Evolutionary conservation across 2,329 filamentous ascomycete species (phyloP).

Genomic region (Fusarium xylarioides): DNA sequence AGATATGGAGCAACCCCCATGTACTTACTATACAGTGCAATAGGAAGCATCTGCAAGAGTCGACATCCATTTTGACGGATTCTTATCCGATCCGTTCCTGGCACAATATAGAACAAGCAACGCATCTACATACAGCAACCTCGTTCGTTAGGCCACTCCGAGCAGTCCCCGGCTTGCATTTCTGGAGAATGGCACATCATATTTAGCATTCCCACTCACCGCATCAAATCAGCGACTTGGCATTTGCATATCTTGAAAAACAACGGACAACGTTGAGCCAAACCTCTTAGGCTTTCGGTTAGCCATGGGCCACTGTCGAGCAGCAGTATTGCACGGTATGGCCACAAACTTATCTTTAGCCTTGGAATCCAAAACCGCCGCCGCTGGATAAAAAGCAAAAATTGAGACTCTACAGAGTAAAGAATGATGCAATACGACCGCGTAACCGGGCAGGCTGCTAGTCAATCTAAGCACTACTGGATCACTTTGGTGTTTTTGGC

Average conservation of each 20-base stretch:
- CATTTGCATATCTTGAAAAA: conserved; percentile 18
- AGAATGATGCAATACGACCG: conserved; percentile 39
- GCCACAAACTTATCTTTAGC: conserved; percentile 5
- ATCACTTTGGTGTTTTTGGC: conserved; percentile 30
- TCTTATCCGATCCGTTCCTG: conserved; percentile 19
- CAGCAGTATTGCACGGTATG: conserved; percentile 9
- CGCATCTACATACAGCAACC: not conserved
- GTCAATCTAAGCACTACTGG: conserved; percentile 28
- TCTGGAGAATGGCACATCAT: conserved; percentile 35
- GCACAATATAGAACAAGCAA: not conserved
- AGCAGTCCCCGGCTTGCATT: conserved; percentile 25
- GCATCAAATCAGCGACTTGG: conserved; percentile 32
- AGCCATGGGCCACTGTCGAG: not conserved
- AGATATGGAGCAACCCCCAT: not conserved
- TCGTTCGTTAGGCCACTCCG: conserved; percentile 10
- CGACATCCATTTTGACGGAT: conserved; percentile 23
- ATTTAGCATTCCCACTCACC: conserved; percentile 18
- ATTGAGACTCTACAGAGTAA: not conserved
- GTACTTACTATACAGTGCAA: not conserved
- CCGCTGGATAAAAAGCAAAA: conserved; percentile 29
- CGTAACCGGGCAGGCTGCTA: conserved; percentile 30
- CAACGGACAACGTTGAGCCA: conserved; percentile 9
- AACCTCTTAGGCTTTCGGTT: conserved; percentile 4
- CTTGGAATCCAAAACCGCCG: conserved; percentile 22
- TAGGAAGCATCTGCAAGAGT: conserved; percentile 16